Base-by-base conservation (phyloP, 2,329 filamentous ascomycete genomes). In the Rhynchosporium agropyri region DNA sequence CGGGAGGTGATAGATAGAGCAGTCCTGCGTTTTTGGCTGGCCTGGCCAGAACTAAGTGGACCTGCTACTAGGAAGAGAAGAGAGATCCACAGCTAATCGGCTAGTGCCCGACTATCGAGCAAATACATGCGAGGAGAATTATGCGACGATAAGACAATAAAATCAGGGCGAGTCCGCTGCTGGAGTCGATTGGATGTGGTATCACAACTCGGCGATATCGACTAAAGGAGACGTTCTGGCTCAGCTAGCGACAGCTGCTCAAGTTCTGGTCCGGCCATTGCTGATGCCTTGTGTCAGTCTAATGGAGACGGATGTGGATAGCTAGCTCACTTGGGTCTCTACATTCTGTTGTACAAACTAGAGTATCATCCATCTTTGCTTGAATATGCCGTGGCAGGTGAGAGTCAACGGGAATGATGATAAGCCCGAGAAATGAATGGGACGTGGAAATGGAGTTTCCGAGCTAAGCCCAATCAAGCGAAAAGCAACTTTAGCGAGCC, bases 171-270 rank as follows among this genome's bases (percentile, higher is more conserved):
- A 31, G 50, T 38, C 20, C n/a, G 43, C 20, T 10, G 43, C 36
- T 53, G 50, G 31, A 29, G 29, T 28, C 4, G 50, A 28, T 55
- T n/a, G 49, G 58, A 54, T 60, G 40, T 53, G 58, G 40, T 46
- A 46, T 42, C 49, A 53, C 49, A 54, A 28, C n/a, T 60, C 49
- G 58, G 58, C 58, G 38, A 60, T 46, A 40, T 29, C 40, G 40
- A 57, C 33, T 8, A 40, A 40, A 46, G 40, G 28, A 33, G 4
- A 26, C 38, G 13, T 45, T 15, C 26, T 55, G 31, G 20, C 38
- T 42, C 31, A 51, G 38, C 38, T 53, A 46, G 49, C 58, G 33
- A 20, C 38, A 38, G 29, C 42, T 46, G 43, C 58, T 54, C 29
- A 46, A 40, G 38, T 42, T 40, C 51, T 15, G 7, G 1, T 54